Evolutionary conservation across 83 land plant genomes (phyloP), one percentile per base, ranked within the genome.

Genomic region (Larix sibirica): DNA sequence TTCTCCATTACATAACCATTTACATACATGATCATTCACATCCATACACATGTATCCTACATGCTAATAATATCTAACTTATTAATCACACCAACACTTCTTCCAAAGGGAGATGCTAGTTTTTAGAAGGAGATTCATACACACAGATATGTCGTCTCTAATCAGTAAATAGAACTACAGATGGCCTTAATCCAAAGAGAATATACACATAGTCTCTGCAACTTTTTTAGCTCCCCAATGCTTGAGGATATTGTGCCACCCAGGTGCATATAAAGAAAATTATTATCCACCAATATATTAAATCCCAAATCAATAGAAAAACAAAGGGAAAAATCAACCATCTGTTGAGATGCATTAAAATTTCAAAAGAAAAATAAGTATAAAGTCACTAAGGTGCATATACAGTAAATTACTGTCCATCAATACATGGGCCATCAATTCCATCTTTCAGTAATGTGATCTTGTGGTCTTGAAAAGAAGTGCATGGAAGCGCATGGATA

Each of bases 161-260:
- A 9, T 60, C 14, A 20, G 76, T 24, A 38, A 31, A 58, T 2
- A 42, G 63, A 76, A 12, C 65, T 60, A n/a, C 17, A 28, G 28
- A 28, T 28, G 28, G 28, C 28, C 28, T 28, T 28, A 28, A 28
- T 28, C 28, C 28, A 28, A 28, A 28, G 28, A 28, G 28, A 28
- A 28, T 28, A 28, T 28, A 28, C 28, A 28, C 28, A 28, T 0
- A 28, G 28, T 28, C 28, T 28, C 28, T 28, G 28, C 28, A 28
- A 28, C 28, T 28, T 28, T 28, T 28, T 67, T 68, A 94, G 94
- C 56, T 83, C 90, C 20, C 94, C 94, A 75, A 94, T 86, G 82
- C 84, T 87, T 12, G 90, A 92, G 28, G 94, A 86, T 62, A 94
- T 85, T 68, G 78, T 82, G 18, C 96, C 96, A 2, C 89, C 83